Evolutionary conservation across 2,329 filamentous ascomycete genomes (phyloP), one percentile per base, ranked within the genome.

Genomic region (Ophiocordyceps camponoti-rufipedis): DNA sequence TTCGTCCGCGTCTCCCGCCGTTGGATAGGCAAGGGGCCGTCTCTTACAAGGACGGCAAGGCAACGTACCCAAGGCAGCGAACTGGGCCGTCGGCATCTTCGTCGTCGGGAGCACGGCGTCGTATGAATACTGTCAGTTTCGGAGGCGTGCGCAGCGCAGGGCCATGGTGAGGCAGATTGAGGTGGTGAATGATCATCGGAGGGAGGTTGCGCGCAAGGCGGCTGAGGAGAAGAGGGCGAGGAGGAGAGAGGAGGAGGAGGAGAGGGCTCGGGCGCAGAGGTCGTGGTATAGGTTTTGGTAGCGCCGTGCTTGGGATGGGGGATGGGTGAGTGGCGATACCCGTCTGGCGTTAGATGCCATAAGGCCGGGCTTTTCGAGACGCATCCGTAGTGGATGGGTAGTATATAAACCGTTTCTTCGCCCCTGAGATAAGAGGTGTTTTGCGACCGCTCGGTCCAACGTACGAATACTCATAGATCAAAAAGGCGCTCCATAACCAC

Each of bases 111-210:
- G 82, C n/a, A 68, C 82, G 42, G 71, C 72, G 29, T 80, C 81
- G 44, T 91, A 87, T 63, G 85, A 95, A 63, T 86, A 82, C 56
- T 96, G 89, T 64, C 79, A 87, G 56, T 80, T 79, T 52, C 73
- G 75, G 49, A 72, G 87, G 48, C 70, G 75, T 43, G 71, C 81
- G 49, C 89, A 96, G 63, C 75, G 80, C 54, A 76, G 80, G 49
- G 82, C 85, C 50, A 89, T 98, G 79, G 82, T 83, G 60, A 71
- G 86, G 51, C 84, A 84, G 4, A 81, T 94, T 46, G 85, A 94
- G 58, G 75, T 69, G 33, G 63, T 62, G 41, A 55, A 58, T 41
- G 57, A 63, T 74, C 79, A 57, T 71, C 78, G 55, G 59, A 67
- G 51, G 60, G 65, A 60, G 46, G 62, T 65, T 50, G 66, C 63